A percentile compares a stretch with the other conserved stretches of the same genome.
Evolutionary conservation across 495 filamentous ascomycete species (phyloP).

Genomic region (Coniosporium apollinis): DNA sequence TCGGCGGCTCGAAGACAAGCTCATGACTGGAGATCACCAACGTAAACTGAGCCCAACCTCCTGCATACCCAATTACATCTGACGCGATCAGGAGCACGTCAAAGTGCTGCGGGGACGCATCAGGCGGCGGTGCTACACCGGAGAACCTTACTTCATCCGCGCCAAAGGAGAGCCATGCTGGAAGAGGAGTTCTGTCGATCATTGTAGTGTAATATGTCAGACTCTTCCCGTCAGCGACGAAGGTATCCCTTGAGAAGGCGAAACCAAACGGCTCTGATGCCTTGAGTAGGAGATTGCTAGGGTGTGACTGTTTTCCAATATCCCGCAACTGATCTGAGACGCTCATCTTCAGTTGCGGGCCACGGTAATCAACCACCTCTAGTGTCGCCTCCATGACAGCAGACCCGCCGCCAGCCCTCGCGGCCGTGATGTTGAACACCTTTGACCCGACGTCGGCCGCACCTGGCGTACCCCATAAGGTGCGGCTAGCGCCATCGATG

Average conservation of each 20-base stretch:
- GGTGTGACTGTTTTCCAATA: slow-evolving; percentile 16
- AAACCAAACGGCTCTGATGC: slow-evolving; percentile 14
- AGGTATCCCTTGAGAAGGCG: slow-evolving; percentile 14
- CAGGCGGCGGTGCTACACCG: slow-evolving; percentile 49
- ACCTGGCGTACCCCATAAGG: slow-evolving; percentile 47
- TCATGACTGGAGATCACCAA: slow-evolving; percentile 54
- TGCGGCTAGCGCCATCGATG: slow-evolving; percentile 42
- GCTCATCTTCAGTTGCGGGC: slow-evolving; percentile 11
- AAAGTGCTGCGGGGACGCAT: slow-evolving; percentile 52
- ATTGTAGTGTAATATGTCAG: slow-evolving; percentile 58
- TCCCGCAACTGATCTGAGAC: slow-evolving; percentile 14
- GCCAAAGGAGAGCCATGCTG: slow-evolving; percentile 76
- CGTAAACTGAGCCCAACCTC: slow-evolving; percentile 44
- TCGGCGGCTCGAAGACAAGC: slow-evolving; percentile 40
- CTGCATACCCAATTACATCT: slow-evolving; percentile 62
- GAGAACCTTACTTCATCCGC: slow-evolving; percentile 44
- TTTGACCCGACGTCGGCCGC: slow-evolving; percentile 36
- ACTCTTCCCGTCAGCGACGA: slow-evolving; percentile 12
- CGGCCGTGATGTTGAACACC: slow-evolving; percentile 28
- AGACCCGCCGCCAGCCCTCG: slow-evolving; percentile 13
- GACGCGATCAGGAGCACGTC: slow-evolving; percentile 61
- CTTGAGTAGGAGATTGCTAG: slow-evolving; percentile 10
- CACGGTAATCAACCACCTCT: slow-evolving; percentile 11
- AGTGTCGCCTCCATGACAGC: slow-evolving; percentile 16
- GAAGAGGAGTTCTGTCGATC: slow-evolving; percentile 60